Percentiles rank a stretch among this genome's conserved stretches.
phyloP scores from a whole-genome alignment of 176 grass and related monocot species.

The Bonia amplexicaulis region DNA sequence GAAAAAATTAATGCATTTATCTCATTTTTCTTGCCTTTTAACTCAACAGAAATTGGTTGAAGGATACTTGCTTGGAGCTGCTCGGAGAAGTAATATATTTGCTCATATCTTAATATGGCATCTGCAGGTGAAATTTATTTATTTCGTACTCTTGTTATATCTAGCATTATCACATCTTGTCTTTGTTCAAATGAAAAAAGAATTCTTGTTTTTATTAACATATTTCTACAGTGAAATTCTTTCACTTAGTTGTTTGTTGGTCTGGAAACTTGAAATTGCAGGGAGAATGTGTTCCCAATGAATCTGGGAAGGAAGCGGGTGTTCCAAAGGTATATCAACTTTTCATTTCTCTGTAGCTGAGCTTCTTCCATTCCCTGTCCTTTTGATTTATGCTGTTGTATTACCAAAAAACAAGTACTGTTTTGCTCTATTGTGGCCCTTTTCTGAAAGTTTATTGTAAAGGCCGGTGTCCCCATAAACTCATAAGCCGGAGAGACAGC shows the following conservation, averaged over 20 bases:
- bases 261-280: constrained; percentile 37
- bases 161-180: neutral
- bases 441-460: constrained; percentile 16
- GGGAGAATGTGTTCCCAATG: constrained; percentile 67
- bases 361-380: neutral
- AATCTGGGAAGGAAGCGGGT: constrained; percentile 64
- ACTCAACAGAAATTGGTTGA: constrained; percentile 89
- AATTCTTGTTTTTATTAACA: constrained; percentile 5
- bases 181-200: constrained; percentile 1
- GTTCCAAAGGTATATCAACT: constrained; percentile 52
- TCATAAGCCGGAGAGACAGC: neutral
- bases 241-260: constrained; percentile 27
- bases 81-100: constrained; percentile 94
- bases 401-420: neutral
- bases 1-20: neutral
- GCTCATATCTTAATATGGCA: constrained; percentile 99
- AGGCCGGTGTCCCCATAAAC: neutral
- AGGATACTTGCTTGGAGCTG: constrained; percentile 97
- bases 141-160: constrained; percentile 2
- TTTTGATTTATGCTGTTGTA: constrained; percentile 19
- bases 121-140: constrained; percentile 77
- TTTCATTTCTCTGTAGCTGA: constrained; percentile 17
- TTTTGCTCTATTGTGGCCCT: constrained; percentile 22
- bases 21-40: constrained; percentile 25
- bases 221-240: constrained; percentile 19